Conservation (phyloP, 352 stramenopile species). For the Globisporangium solare region DNA sequence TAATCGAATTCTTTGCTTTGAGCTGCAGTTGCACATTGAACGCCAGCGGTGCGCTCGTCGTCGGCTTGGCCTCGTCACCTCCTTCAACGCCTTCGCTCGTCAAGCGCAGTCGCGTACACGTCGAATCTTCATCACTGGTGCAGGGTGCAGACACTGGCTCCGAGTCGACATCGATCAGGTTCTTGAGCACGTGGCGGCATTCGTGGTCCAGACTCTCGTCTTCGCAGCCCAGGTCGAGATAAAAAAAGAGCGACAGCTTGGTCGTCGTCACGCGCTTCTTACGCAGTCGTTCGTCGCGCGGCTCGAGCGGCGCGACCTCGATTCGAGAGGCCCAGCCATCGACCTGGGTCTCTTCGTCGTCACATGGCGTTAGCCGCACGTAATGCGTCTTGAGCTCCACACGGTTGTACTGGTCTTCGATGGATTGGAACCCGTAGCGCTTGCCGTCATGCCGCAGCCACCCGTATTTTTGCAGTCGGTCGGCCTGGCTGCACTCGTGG, state of each 20-base stretch:
- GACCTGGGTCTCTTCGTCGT: not conserved
- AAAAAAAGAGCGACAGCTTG: slow-evolving; percentile 78
- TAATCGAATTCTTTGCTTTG: slow-evolving; percentile 28
- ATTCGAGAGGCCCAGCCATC: slow-evolving; percentile 54
- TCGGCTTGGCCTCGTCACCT: slow-evolving; percentile 1
- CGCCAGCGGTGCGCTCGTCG: slow-evolving; percentile 22
- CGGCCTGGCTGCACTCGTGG: slow-evolving; percentile 72
- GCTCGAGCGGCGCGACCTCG: slow-evolving; percentile 31
- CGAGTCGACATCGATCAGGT: slow-evolving; percentile 39
- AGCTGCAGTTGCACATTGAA: slow-evolving; percentile 55
- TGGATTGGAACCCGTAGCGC: slow-evolving; percentile 46
- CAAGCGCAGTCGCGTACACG: slow-evolving; percentile 40
- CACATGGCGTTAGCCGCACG: slow-evolving; percentile 22
- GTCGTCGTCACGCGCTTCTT: slow-evolving; percentile 34
- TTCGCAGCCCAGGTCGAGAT: slow-evolving; percentile 65
- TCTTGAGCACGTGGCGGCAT: slow-evolving; percentile 49
- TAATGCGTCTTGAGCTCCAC: slow-evolving; percentile 61
- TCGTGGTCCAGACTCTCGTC: slow-evolving; percentile 50
- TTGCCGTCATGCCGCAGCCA: slow-evolving; percentile 74
- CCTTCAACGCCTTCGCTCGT: slow-evolving; percentile 29
- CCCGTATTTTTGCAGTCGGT: slow-evolving; percentile 75
- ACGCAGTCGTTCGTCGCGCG: slow-evolving; percentile 35
- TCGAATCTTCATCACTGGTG: slow-evolving; percentile 5
- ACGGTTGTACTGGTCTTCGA: slow-evolving; percentile 78
- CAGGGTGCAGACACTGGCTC: slow-evolving; percentile 28